A percentile compares a stretch with the other conserved stretches of the same genome.
Conservation (phyloP, 2,329 filamentous ascomycete genomes). For the Neofusicoccum ribis region DNA sequence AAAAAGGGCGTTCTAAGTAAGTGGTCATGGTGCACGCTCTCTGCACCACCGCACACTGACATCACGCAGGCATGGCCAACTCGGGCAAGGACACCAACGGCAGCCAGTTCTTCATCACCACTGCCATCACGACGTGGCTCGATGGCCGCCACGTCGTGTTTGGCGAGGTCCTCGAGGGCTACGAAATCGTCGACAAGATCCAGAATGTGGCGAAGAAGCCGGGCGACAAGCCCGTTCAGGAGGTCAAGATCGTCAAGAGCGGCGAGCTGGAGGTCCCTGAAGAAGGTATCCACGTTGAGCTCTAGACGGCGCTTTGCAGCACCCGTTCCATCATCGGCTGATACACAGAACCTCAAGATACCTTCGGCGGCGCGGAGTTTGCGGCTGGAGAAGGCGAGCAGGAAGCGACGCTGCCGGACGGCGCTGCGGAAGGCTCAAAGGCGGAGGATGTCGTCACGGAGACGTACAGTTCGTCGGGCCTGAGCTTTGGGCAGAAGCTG, state of each 20-base stretch:
- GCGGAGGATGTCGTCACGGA: background rate
- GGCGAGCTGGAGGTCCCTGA: conserved; percentile 79
- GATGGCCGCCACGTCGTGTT: conserved; percentile 84
- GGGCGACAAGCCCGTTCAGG: conserved; percentile 68
- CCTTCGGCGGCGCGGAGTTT: conserved; percentile 40
- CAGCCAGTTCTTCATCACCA: conserved; percentile 74
- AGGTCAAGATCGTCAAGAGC: conserved; percentile 78
- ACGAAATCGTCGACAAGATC: conserved; percentile 76
- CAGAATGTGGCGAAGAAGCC: conserved; percentile 67
- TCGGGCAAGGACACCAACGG: conserved; percentile 71
- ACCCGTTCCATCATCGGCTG: conserved; percentile 42
- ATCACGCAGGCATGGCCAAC: conserved; percentile 59
- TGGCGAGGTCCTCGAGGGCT: conserved; percentile 84
- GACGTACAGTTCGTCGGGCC: conserved; percentile 30
- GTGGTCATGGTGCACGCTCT: conserved; percentile 80
- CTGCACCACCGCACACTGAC: conserved; percentile 72
- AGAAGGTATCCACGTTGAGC: conserved; percentile 92
- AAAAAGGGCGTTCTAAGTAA: conserved; percentile 71
- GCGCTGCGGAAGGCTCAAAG: background rate
- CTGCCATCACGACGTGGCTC: conserved; percentile 67
- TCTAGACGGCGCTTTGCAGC: conserved; percentile 52
- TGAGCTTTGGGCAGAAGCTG: conserved; percentile 47
- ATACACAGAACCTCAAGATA: conserved; percentile 45
- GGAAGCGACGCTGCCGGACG: conserved; percentile 27
- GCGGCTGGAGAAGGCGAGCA: conserved; percentile 39